Evolutionary conservation across 257 asterid species (phyloP), one percentile per base, ranked within the genome.

Genomic region (Handroanthus guayacan): DNA sequence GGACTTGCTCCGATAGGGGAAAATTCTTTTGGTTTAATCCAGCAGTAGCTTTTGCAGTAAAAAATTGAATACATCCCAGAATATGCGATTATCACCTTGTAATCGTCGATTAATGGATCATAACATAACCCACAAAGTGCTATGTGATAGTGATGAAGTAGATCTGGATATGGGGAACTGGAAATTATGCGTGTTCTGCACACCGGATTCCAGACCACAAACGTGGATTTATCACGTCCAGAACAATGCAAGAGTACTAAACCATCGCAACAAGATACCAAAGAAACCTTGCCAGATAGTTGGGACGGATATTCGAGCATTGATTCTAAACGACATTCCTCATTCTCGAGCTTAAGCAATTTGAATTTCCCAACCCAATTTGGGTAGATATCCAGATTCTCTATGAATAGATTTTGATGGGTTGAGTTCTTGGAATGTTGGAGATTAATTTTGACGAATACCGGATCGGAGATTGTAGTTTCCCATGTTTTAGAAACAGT

Each of bases 401-500:
- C 9, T 3, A 11, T 3, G 44, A 66, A n/a, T 4, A 66, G 45
- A 9, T 12, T 6, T 18, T 44, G 56, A 5, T 14, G 20, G 38
- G 5, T 18, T 9, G 71, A 44, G 4, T 18, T 66, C 38, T 16
- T 39, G 25, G 51, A 9, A 39, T 3, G 70, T 9, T 39, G 48
- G 18, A 38, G 34, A 17, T 64, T 52, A 38, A 6, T 14, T 44
- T 0, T 3, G 4, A 6, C 17, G 13, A 68, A 68, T 68, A 11
- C 25, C 2, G 62, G 39, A 14, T 14, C 9, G 39, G 58, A 36
- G 54, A 70, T 70, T 4, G 13, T 9, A 8, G 38, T 2, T 0
- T 56, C 17, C 75, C 75, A 70, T 12, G 65, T 25, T n/a, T 16
- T 52, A n/a, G 51, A 36, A 31, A 54, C 52, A 18, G 18, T 10